Evolutionary conservation across 164 flowering plant species (phyloP), one percentile per base, ranked within the genome.

Genomic region (Piper longum): DNA sequence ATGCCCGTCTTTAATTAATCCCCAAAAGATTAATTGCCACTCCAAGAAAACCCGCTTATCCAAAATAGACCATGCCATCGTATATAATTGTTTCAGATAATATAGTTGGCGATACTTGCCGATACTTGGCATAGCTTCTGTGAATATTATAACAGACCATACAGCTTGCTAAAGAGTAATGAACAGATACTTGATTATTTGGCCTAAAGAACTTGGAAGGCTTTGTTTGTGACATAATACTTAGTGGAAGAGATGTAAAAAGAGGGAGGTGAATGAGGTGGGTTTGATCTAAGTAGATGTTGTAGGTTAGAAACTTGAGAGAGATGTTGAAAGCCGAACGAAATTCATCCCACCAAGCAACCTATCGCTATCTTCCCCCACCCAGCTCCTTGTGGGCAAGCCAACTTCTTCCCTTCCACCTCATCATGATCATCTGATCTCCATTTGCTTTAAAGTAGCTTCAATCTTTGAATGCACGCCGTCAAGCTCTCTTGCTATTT

Each of bases 221-320:
- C 36, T 26, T 26, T 26, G 36, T 26, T 26, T 26, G 36, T 26
- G 36, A 26, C 36, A 26, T 26, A 26, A 26, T 26, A 26, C 36
- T 1, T 26, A 26, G 48, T 44, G 11, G 11, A 11, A 44, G 48
- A 44, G 2, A 44, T 1, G 9, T 7, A 56, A 16, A 13, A 56
- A 56, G 61, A 4, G 40, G 17, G 12, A 16, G 51, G 51, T 5
- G 41, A 13, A 41, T 16, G 65, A 63, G 57, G 56, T 63, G 65
- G 65, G 59, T 63, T 54, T 11, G 7, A 44, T 5, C 48, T 62
- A 62, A 62, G 64, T 62, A 62, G 64, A 62, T 6, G 40, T 63
- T 63, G 65, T 63, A 63, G 65, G 65, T 63, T 63, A 52, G 65
- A 63, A 63, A 63, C 65, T 51, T 41, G 58, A 11, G 43, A 54